Base-by-base conservation (phyloP, 805 yeast species). In the Barnettozyma botsteinii region DNA sequence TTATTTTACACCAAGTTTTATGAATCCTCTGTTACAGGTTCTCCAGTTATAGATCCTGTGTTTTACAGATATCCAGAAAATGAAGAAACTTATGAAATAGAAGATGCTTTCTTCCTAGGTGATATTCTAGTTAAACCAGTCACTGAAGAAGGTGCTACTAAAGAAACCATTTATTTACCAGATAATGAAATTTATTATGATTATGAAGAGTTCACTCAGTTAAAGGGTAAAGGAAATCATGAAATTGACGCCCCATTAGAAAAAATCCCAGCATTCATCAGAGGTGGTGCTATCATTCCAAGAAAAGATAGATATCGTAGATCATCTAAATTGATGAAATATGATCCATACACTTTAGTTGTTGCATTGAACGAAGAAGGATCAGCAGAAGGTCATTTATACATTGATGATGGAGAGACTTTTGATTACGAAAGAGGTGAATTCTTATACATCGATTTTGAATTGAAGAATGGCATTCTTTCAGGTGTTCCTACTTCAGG, bases 351-450 rank as follows among this genome's bases (percentile, higher is more conserved):
- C 57, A 83, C 94, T 0, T 52, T 89, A 27, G 69, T 81, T 2
- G 62, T 89, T 31, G 85, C 85, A 0, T 67, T 80, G 10, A 68
- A 67, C 41, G 49, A 54, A 3, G 50, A 62, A 2, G 80, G 79
- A 1, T 47, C 51, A 7, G 87, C 89, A 0, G 59, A 60, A 0
- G 84, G 85, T 2, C 59, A 63, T 14, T 57, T 89, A 24, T 89
- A 88, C 57, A 60, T 83, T 27, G 98, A 89, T 58, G 98, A 89
- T 60, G 96, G 95, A 13, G 84, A 80, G 50, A 69, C 89, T 0
- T 85, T 72, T 49, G 73, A 67, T 32, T 77, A 77, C 55, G 42
- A 57, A 24, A 49, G 62, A 2, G 83, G 81, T 7, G 79, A 75
- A 21, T 80, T 46, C 51, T 39, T 77, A 3, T 57, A 64, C 32